Base-by-base conservation (phyloP, 257 asterid species). In the Solanum phureja region DNA sequence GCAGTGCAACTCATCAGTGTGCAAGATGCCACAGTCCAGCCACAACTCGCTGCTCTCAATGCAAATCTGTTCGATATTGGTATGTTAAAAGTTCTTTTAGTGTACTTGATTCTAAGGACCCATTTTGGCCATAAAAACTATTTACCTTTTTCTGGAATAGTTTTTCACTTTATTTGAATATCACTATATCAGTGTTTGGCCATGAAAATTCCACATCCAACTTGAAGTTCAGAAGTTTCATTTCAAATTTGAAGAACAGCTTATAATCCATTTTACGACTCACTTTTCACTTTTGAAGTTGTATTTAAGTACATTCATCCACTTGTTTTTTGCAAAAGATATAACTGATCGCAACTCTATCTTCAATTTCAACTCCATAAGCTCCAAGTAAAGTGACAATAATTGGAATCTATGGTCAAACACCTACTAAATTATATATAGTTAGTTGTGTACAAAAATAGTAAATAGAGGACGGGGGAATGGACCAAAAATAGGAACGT, bases 31-130 rank as follows among this genome's bases (percentile, higher is more conserved):
- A 69, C 44, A 89, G 91, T 91, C 94, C 93, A 44, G 94, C 96
- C 58, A 88, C 90, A 42, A 95, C 98, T 87, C 98, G 98, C 87
- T 95, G 98, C 93, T 91, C 95, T 13, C 92, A 83, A 29, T 95
- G 98, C 96, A 95, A 95, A 91, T 92, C 96, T 49, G 92, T 93
- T 91, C 94, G 98, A 89, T 95, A 95, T 88, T 95, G 98, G 98
- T 95, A 94, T 66, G 95, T 8, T 44, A 79, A 81, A 0, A 76
- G 29, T 86, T 90, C 88, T 35, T 31, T 18, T 37, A 18, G 24
- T 42, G 33, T 44, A 81, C 68, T 81, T 81, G 68, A 49, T 4
- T 42, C 62, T 40, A 24, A 42, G 38, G 38, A 24, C 40, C 40
- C 7, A 10, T 72, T 72, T 8, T 72, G 3, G 1, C 79, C 44